Evolutionary conservation across 768 basidiomycete genomes (phyloP), one percentile per base, ranked within the genome.

Genomic region (Mycena amicta): DNA sequence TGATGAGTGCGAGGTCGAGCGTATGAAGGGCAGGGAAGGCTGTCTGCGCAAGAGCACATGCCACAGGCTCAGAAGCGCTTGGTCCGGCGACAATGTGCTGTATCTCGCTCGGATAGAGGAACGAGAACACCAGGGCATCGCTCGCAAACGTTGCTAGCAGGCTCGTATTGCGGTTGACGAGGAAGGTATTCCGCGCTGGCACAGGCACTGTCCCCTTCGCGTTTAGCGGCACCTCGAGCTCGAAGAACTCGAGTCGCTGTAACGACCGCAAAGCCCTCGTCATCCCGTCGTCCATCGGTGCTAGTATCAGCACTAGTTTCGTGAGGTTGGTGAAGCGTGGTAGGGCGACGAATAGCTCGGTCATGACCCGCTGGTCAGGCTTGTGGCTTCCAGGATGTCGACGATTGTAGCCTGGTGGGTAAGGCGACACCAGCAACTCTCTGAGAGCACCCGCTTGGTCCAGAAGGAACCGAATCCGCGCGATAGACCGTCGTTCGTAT

Each of bases 401-500:
- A 3, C 65, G 52, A 41, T 60, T 63, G 39, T 67, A 65, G 2
- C 63, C 66, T 25, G 46, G 53, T 4, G 64, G 63, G 33, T 59
- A 70, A 0, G 65, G 66, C 27, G 52, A 60, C 8, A 66, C 46
- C 12, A 55, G 60, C 16, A 70, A 39, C 23, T 64, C 58, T 31
- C n/a, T 18, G n/a, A n/a, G n/a, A n/a, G n/a, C n/a, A n/a, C n/a
- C n/a, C n/a, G n/a, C n/a, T n/a, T n/a, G n/a, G n/a, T n/a, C n/a
- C n/a, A n/a, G n/a, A n/a, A n/a, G n/a, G n/a, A n/a, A n/a, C n/a
- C n/a, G n/a, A n/a, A n/a, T n/a, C n/a, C n/a, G n/a, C n/a, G n/a
- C n/a, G n/a, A n/a, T n/a, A n/a, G n/a, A n/a, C n/a, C n/a, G n/a
- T n/a, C n/a, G n/a, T n/a, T n/a, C n/a, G n/a, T n/a, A n/a, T n/a